Percentiles rank a stretch among this genome's conserved stretches.
Conservation (phyloP, 1,139 yeast genomes). For the Chernovozyma aurita region DNA sequence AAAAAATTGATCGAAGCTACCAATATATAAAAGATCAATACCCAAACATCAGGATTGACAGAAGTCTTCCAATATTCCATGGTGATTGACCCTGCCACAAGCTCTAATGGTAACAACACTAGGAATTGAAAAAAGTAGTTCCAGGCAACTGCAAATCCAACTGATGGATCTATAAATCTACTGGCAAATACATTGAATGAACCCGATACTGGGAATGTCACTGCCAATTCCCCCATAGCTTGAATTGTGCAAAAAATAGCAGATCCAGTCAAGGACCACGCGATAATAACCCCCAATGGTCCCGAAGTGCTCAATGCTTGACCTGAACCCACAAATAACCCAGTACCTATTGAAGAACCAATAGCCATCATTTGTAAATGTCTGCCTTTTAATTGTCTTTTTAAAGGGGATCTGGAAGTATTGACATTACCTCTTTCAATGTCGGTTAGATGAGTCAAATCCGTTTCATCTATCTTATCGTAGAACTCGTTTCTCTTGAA, state of each 20-base stretch:
- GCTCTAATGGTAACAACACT: constrained; percentile 26
- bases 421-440: constrained; percentile 9
- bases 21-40: constrained; percentile 24
- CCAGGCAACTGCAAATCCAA: constrained; percentile 35
- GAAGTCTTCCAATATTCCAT: constrained; percentile 26
- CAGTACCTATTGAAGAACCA: constrained; percentile 57
- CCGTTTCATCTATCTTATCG: constrained; percentile 11
- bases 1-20: constrained; percentile 29
- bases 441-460: constrained; percentile 16
- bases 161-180: constrained; percentile 31
- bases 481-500: constrained; percentile 29
- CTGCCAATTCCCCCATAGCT: constrained; percentile 33
- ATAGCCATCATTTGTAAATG: constrained; percentile 54
- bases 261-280: constrained; percentile 28
- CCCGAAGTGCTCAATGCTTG: constrained; percentile 57
- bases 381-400: constrained; percentile 32
- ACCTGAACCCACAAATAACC: constrained; percentile 67
- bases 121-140: constrained; percentile 26
- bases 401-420: constrained; percentile 23
- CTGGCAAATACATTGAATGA: constrained; percentile 30
- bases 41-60: constrained; percentile 32
- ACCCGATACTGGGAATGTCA: constrained; percentile 31
- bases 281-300: constrained; percentile 55
- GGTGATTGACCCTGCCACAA: constrained; percentile 30
- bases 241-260: constrained; percentile 30